These are phyloP conservation scores for Xylariaceae sp. DNA, from an alignment of 2,329 filamentous ascomycete species.

Conservation along the genomic window DNA sequence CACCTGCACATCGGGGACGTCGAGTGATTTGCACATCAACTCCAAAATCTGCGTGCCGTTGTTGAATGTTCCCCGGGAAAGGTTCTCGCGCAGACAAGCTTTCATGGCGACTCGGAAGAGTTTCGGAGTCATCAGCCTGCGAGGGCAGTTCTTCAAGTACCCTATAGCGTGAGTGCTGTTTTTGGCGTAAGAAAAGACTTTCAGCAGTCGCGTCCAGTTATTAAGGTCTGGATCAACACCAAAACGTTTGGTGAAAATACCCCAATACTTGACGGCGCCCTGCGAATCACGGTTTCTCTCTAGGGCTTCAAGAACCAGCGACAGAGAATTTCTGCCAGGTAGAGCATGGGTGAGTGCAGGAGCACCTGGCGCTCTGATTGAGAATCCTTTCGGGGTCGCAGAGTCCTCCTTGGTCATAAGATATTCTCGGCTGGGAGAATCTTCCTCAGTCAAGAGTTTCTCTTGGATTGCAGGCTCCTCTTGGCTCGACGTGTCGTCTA, in stretches of 20 bases:
- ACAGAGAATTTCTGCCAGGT: conserved; percentile 58
- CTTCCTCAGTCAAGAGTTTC: background rate
- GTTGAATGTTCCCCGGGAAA: conserved; percentile 65
- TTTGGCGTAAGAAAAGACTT: conserved; percentile 61
- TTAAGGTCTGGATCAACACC: conserved; percentile 66
- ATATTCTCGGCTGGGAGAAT: background rate
- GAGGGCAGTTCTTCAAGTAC: conserved; percentile 54
- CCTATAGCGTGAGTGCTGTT: conserved; percentile 59
- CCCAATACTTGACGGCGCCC: conserved; percentile 74
- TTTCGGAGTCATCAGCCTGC: conserved; percentile 39
- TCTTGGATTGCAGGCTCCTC: conserved; percentile 1
- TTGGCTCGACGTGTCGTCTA: conserved; percentile 26
- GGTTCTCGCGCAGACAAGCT: conserved; percentile 70
- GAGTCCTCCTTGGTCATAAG: background rate
- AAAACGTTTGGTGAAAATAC: conserved; percentile 59
- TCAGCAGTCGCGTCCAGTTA: conserved; percentile 67
- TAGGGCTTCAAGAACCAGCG: conserved; percentile 64
- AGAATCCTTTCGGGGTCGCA: background rate
- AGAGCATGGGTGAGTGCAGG: conserved; percentile 33
- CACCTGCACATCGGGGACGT: conserved; percentile 46
- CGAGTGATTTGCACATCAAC: conserved; percentile 49
- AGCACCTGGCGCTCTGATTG: conserved; percentile 16
- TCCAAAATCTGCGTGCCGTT: conserved; percentile 63
- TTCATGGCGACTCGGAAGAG: conserved; percentile 71
- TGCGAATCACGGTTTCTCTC: conserved; percentile 55